These are phyloP conservation scores for Hibiscus syriacus DNA, from an alignment of 345 rosid genomes.

Conservation along the genomic window DNA sequence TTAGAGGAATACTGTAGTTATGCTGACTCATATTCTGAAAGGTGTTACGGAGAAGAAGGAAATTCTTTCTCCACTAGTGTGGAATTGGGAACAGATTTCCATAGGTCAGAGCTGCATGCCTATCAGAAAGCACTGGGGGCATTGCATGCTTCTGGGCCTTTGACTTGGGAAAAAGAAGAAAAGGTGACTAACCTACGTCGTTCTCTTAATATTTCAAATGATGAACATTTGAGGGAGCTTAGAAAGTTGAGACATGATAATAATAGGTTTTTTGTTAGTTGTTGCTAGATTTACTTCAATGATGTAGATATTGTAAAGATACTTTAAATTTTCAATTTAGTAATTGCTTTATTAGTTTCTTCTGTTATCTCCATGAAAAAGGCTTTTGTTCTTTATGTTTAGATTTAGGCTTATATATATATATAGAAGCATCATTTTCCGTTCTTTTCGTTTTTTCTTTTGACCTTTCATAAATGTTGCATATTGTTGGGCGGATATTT, in stretches of 20 bases:
- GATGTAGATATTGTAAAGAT: background rate
- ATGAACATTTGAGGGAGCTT: conserved; percentile 6
- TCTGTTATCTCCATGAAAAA: background rate
- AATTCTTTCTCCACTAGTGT: background rate
- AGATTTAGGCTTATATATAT: background rate
- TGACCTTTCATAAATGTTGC: background rate
- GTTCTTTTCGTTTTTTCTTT: background rate
- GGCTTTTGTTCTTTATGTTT: background rate
- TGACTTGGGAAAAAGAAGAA: conserved; percentile 76
- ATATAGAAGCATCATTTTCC: background rate
- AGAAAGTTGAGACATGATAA: background rate
- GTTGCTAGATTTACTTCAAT: background rate
- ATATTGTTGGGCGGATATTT: background rate
- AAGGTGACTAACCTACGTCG: conserved; percentile 59
- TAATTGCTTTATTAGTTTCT: background rate
- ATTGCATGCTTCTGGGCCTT: conserved; percentile 56
- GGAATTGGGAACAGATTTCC: conserved; percentile 27
- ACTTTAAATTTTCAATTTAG: background rate
- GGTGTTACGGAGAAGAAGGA: background rate
- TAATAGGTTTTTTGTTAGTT: background rate
- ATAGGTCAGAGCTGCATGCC: conserved; percentile 55
- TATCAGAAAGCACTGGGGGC: conserved; percentile 42
- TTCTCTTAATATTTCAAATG: conserved; percentile 2
- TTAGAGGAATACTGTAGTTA: background rate
- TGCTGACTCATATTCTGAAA: background rate